Conservation (phyloP, 352 stramenopile genomes). For the Vaucheria bursata region DNA sequence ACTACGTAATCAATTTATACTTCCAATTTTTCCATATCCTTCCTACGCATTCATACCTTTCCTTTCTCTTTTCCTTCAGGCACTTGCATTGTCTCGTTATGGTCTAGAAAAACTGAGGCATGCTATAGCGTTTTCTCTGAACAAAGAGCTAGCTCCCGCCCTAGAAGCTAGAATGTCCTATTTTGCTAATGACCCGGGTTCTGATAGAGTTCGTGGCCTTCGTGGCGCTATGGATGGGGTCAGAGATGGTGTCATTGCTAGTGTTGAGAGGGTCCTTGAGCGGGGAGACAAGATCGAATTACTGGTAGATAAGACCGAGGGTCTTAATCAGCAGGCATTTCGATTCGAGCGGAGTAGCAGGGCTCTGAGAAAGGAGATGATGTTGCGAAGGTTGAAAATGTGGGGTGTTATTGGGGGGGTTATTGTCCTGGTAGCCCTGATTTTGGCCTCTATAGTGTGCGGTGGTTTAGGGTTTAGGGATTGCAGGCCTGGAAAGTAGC, state of each 20-base stretch:
- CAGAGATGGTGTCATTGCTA: slow-evolving; percentile 81
- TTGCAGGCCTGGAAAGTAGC: too few species aligned
- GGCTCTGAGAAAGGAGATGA: slow-evolving; percentile 58
- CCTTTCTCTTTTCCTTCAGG: background rate
- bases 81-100: slow-evolving; percentile 52
- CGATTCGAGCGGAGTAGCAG: slow-evolving; percentile 84
- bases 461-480: slow-evolving; percentile 22
- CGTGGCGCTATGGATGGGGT: slow-evolving; percentile 23
- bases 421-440: background rate
- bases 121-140: slow-evolving; percentile 94
- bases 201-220: slow-evolving; percentile 21
- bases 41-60: too few species aligned
- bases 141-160: slow-evolving; percentile 87
- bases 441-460: slow-evolving; percentile 16
- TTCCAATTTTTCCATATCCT: too few species aligned
- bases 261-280: slow-evolving; percentile 98
- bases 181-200: slow-evolving; percentile 55
- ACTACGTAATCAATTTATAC: too few species aligned
- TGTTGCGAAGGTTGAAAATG: slow-evolving; percentile 44
- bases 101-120: slow-evolving; percentile 60
- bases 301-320: slow-evolving; percentile 83
- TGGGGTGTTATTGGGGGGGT: slow-evolving; percentile 6
- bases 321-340: slow-evolving; percentile 83
- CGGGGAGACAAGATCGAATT: slow-evolving; percentile 95
- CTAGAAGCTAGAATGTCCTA: slow-evolving; percentile 85